A percentile compares a stretch with the other conserved stretches of the same genome.
These are phyloP conservation scores for Colletotrichum australisinense DNA, from an alignment of 2,329 filamentous ascomycete genomes.

Conservation along the genomic window DNA sequence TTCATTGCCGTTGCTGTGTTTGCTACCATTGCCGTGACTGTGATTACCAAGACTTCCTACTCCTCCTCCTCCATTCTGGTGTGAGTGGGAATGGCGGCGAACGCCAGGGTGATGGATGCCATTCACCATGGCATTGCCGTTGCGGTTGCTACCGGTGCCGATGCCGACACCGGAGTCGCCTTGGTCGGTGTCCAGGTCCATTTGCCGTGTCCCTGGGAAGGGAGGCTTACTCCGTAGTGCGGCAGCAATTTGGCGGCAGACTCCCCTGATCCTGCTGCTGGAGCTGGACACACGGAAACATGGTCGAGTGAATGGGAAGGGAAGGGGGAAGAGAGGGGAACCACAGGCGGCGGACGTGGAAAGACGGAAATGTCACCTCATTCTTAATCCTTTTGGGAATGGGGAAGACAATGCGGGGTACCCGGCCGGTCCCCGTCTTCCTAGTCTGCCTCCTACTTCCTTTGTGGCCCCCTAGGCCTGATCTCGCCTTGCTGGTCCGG, in stretches of 20 bases:
- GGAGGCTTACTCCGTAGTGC: constrained; percentile 1
- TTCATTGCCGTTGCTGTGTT: not conserved
- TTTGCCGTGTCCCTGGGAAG: constrained; percentile 2
- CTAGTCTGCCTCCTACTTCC: not conserved
- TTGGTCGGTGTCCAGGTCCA: constrained; percentile 28
- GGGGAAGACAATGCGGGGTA: constrained; percentile 31
- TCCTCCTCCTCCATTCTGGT: constrained; percentile 5
- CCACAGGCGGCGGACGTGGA: constrained; percentile 14
- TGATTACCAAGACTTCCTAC: not conserved
- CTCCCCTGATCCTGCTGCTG: constrained; percentile 32
- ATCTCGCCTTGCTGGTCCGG: not conserved
- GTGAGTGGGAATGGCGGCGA: constrained; percentile 29
- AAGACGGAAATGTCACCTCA: constrained; percentile 33
- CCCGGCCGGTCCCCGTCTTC: not conserved
- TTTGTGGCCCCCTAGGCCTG: not conserved
- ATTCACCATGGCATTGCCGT: constrained; percentile 11
- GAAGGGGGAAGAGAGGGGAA: constrained; percentile 18
- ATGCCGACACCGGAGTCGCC: constrained; percentile 32
- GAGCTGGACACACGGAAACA: constrained; percentile 33
- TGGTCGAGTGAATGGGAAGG: constrained; percentile 15
- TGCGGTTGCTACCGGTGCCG: constrained; percentile 13
- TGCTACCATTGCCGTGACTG: not conserved
- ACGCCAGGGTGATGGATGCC: not conserved
- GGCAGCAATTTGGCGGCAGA: constrained; percentile 21
- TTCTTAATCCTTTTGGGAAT: constrained; percentile 34